Evolutionary conservation across 108 stramenopile species (phyloP).

Genomic region (Craspedostauros australis): DNA sequence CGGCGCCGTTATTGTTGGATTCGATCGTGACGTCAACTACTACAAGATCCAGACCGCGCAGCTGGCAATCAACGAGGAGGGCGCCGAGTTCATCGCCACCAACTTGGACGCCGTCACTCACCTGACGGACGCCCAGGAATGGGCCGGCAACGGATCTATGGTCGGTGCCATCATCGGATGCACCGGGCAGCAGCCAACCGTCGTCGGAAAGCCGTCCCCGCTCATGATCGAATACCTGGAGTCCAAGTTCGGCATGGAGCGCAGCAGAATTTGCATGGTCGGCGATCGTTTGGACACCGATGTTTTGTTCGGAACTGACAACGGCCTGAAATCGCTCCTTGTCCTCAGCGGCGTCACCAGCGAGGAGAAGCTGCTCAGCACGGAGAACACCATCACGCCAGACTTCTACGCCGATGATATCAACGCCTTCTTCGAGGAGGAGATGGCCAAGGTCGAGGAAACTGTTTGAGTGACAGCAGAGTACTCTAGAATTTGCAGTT

Average conservation of each 20-base stretch:
- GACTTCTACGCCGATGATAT: slow-evolving; percentile 94
- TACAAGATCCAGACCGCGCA: slow-evolving; percentile 99
- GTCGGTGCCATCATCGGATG: slow-evolving; percentile 86
- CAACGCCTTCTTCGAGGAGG: slow-evolving; percentile 75
- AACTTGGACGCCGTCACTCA: slow-evolving; percentile 97
- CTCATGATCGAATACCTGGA: slow-evolving; percentile 98
- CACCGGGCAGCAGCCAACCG: slow-evolving; percentile 93
- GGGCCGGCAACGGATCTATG: slow-evolving; percentile 98
- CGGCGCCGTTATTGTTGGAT: slow-evolving; percentile 90
- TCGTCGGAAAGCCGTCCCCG: slow-evolving; percentile 95
- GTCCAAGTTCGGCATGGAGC: slow-evolving; percentile 76
- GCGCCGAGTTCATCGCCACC: slow-evolving; percentile 96
- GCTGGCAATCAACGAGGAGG: slow-evolving; percentile 92
- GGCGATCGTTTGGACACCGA: slow-evolving; percentile 99
- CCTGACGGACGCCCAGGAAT: slow-evolving; percentile 97
- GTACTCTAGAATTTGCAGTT: too few species aligned
- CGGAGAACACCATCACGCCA: slow-evolving; percentile 90
- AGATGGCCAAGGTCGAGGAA: slow-evolving; percentile 3
- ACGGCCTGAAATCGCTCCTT: slow-evolving; percentile 89
- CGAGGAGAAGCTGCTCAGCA: slow-evolving; percentile 85
- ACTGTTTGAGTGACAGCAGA: too few species aligned
- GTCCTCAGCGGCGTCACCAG: slow-evolving; percentile 95
- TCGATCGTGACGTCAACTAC: slow-evolving; percentile 94
- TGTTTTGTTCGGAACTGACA: slow-evolving; percentile 94
- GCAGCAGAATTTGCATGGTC: slow-evolving; percentile 89